A percentile compares a stretch with the other conserved stretches of the same genome.
Evolutionary conservation across 2,329 filamentous ascomycete species (phyloP).

Genomic region (Fusarium sp.): DNA sequence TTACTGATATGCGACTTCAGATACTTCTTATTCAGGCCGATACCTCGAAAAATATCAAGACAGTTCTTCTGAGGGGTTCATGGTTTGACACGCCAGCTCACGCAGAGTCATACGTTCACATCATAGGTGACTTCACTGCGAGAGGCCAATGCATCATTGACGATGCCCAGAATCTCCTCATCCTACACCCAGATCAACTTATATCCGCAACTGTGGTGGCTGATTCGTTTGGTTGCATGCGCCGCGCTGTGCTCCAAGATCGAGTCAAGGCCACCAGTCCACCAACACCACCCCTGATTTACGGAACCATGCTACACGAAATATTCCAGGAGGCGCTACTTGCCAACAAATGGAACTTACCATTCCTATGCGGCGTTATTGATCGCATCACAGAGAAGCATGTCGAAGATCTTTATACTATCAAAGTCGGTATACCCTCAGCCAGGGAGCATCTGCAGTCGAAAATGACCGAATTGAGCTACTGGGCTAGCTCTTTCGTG

Average conservation of each 20-base stretch:
- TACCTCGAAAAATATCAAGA: conserved; percentile 72
- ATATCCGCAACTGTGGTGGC: conserved; percentile 95
- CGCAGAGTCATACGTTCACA: conserved; percentile 82
- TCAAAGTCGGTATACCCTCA: conserved; percentile 78
- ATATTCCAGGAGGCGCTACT: conserved; percentile 93
- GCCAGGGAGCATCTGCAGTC: conserved; percentile 84
- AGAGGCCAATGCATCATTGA: conserved; percentile 84
- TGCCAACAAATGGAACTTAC: conserved; percentile 82
- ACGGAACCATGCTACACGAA: conserved; percentile 94
- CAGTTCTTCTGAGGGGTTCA: conserved; percentile 82
- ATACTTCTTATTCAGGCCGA: conserved; percentile 87
- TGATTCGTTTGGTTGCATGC: conserved; percentile 94
- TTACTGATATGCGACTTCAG: conserved; percentile 58
- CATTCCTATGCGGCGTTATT: conserved; percentile 76
- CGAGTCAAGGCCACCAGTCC: conserved; percentile 91
- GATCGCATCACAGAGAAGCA: conserved; percentile 79
- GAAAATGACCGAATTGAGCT: conserved; percentile 84
- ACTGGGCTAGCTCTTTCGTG: conserved; percentile 88
- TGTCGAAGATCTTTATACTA: conserved; percentile 89
- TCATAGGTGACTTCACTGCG: conserved; percentile 81
- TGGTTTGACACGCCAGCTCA: conserved; percentile 88
- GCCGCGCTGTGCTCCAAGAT: conserved; percentile 93
- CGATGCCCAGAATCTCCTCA: conserved; percentile 84
- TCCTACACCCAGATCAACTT: conserved; percentile 94
- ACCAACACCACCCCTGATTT: conserved; percentile 83